Conservation (phyloP, 2,329 filamentous ascomycete species). For the Aspergillus sp. region DNA sequence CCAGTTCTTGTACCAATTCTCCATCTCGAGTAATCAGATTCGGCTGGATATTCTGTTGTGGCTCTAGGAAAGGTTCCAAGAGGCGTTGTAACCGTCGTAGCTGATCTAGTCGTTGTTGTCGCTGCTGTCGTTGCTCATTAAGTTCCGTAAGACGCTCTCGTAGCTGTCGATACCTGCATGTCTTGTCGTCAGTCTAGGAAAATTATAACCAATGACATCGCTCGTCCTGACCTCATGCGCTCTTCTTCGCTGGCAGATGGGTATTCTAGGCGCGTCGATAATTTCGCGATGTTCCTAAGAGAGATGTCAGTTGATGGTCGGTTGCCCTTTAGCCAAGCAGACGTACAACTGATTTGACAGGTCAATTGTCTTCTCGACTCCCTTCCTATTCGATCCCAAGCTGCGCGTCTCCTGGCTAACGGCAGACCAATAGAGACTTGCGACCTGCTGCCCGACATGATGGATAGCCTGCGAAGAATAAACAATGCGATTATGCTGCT, state of each 20-base stretch:
- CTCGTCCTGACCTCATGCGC: constrained; percentile 24
- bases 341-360: constrained; percentile 33
- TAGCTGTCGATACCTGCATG: constrained; percentile 35
- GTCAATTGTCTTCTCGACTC: constrained; percentile 34
- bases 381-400: constrained; percentile 16
- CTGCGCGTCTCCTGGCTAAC: constrained; percentile 31
- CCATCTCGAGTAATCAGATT: constrained; percentile 49
- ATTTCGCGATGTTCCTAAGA: constrained; percentile 31
- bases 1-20: constrained; percentile 44
- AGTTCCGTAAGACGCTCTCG: constrained; percentile 41
- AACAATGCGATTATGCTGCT: constrained; percentile 47
- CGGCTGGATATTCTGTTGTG: constrained; percentile 47
- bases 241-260: constrained; percentile 26
- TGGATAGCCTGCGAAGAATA: constrained; percentile 50
- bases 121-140: constrained; percentile 38
- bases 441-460: constrained; percentile 51
- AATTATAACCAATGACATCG: constrained; percentile 11
- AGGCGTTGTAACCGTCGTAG: constrained; percentile 41
- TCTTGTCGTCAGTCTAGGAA: constrained; percentile 17
- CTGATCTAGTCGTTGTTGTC: constrained; percentile 42
- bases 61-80: constrained; percentile 45
- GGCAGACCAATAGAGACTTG: constrained; percentile 49
- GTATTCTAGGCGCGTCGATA: constrained; percentile 31
- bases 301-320: background rate
- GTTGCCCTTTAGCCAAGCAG: background rate